Evolutionary conservation across 2,329 filamentous ascomycete genomes (phyloP).

Genomic region (Ampelomyces quisqualis): DNA sequence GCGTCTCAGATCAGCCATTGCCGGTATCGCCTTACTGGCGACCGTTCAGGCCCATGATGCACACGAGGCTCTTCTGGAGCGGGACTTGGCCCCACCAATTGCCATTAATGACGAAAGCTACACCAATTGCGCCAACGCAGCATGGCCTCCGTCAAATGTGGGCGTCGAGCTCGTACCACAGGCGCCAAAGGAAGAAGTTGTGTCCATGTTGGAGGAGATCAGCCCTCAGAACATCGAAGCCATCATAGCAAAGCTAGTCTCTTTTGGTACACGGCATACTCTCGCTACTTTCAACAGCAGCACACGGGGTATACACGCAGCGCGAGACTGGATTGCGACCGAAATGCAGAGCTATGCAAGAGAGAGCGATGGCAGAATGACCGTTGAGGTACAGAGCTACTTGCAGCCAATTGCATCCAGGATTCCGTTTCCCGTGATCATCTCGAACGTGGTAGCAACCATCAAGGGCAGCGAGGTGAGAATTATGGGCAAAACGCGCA

Average conservation of each 20-base stretch:
- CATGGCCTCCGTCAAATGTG: slow-evolving; percentile 47
- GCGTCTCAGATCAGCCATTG: slow-evolving; percentile 16
- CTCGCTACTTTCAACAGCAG: slow-evolving; percentile 55
- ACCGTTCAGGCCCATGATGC: slow-evolving; percentile 30
- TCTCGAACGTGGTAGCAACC: slow-evolving; percentile 54
- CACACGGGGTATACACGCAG: slow-evolving; percentile 57
- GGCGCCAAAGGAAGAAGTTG: slow-evolving; percentile 45
- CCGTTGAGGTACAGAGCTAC: slow-evolving; percentile 54
- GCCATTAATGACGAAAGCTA: slow-evolving; percentile 38
- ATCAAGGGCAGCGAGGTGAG: slow-evolving; percentile 54
- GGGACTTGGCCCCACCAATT: slow-evolving; percentile 30
- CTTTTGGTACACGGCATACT: slow-evolving; percentile 60
- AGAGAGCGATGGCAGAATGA: slow-evolving; percentile 53
- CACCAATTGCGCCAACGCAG: slow-evolving; percentile 37
- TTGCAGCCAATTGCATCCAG: slow-evolving; percentile 51
- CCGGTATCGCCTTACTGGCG: slow-evolving; percentile 18
- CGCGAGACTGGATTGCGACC: slow-evolving; percentile 57
- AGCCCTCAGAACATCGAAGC: slow-evolving; percentile 51
- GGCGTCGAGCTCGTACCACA: slow-evolving; percentile 45
- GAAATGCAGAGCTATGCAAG: slow-evolving; percentile 54
- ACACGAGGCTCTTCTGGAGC: slow-evolving; percentile 29
- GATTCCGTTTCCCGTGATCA: slow-evolving; percentile 54
- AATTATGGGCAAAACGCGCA: no score
- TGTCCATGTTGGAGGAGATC: slow-evolving; percentile 44
- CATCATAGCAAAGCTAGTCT: slow-evolving; percentile 56